Percentiles rank a stretch among this genome's conserved stretches.
phyloP scores from a whole-genome alignment of 2,329 filamentous ascomycete species.

The Leptosphaerulina australis region DNA sequence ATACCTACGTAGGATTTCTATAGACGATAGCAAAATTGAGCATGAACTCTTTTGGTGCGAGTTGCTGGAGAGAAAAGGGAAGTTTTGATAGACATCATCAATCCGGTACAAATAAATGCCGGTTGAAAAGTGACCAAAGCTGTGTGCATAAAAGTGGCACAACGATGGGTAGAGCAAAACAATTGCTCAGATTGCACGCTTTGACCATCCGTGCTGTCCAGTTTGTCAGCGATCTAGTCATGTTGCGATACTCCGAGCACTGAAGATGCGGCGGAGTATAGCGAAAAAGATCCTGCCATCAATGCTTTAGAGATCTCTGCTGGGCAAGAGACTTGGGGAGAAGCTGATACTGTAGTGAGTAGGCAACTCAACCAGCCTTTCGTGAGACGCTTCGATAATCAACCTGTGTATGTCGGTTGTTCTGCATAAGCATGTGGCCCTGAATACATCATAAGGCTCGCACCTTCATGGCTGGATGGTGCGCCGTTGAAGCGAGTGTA shows the following conservation, averaged over 20 bases:
- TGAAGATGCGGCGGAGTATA: background rate
- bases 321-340: background rate
- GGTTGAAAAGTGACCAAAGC: slow-evolving; percentile 8
- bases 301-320: background rate
- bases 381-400: background rate
- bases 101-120: background rate
- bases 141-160: background rate
- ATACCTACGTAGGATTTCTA: slow-evolving; percentile 19
- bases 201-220: slow-evolving; percentile 9
- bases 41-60: background rate
- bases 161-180: background rate
- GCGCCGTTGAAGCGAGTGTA: background rate
- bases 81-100: background rate
- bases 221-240: background rate
- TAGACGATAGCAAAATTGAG: slow-evolving; percentile 4
- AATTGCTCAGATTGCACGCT: slow-evolving; percentile 13
- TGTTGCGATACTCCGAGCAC: background rate
- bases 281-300: background rate
- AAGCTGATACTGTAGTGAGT: background rate
- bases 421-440: background rate
- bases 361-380: background rate
- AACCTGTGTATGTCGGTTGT: background rate
- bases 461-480: background rate
- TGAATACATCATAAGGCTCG: background rate
- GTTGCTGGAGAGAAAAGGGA: no score